A percentile compares a stretch with the other conserved stretches of the same genome.
These are phyloP conservation scores for Wickerhamiella australiensis DNA, from an alignment of 805 yeast genomes.

Conservation along the genomic window DNA sequence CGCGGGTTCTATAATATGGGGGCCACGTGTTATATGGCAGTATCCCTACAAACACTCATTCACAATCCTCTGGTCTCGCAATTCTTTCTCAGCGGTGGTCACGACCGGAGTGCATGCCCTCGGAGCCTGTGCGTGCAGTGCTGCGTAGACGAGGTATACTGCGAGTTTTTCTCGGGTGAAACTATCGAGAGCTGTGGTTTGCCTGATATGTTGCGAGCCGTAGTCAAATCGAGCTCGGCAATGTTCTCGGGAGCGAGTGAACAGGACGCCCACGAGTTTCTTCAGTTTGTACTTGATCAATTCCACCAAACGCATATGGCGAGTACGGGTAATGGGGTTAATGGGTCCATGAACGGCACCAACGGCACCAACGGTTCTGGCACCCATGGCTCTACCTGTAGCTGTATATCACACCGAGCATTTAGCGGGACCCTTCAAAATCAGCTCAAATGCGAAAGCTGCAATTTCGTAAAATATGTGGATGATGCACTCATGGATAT, in stretches of 20 bases:
- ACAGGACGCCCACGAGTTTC: constrained; percentile 97
- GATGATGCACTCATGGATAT: constrained; percentile 85
- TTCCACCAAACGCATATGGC: constrained; percentile 38
- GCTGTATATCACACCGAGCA: constrained; percentile 69
- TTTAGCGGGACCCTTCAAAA: constrained; percentile 78
- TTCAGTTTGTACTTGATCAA: constrained; percentile 83
- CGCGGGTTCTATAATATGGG: constrained; percentile 90
- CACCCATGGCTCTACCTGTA: constrained; percentile 33
- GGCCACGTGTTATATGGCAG: constrained; percentile 93
- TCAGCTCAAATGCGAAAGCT: constrained; percentile 59
- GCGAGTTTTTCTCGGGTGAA: constrained; percentile 56
- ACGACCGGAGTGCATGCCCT: constrained; percentile 40
- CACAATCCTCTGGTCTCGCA: constrained; percentile 82
- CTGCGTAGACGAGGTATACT: constrained; percentile 66
- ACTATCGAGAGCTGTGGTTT: constrained; percentile 65
- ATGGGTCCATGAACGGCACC: background rate
- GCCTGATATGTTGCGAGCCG: constrained; percentile 64
- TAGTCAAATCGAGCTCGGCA: constrained; percentile 52
- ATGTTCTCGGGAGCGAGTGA: constrained; percentile 90
- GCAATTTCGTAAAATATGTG: constrained; percentile 53
- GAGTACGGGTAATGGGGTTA: too few species aligned
- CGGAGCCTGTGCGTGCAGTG: constrained; percentile 58
- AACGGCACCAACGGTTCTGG: too few species aligned
- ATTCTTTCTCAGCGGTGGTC: constrained; percentile 64
- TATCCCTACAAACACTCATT: constrained; percentile 73